Conservation (phyloP, 2,329 filamentous ascomycete genomes). For the Diatrype stigma region DNA sequence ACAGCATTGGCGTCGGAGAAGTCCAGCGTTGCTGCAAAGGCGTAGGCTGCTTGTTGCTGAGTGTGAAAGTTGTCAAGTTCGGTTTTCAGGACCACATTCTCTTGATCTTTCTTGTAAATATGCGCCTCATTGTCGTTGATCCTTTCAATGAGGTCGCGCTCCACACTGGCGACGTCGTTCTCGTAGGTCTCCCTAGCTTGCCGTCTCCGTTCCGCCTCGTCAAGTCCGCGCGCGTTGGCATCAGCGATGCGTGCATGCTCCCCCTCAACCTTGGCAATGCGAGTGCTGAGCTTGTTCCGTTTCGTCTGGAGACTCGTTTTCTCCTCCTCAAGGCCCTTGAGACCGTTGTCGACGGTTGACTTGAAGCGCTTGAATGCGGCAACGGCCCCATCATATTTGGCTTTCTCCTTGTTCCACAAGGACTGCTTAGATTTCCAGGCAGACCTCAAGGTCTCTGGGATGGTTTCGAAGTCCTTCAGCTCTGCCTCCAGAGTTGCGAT, state of each 20-base stretch:
- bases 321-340: constrained; percentile 61
- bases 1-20: constrained; percentile 19
- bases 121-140: constrained; percentile 32
- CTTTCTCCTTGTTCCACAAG: constrained; percentile 51
- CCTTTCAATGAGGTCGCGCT: constrained; percentile 39
- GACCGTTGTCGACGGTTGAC: constrained; percentile 56
- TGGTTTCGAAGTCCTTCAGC: constrained; percentile 59
- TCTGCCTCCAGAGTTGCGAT: constrained; percentile 51
- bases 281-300: constrained; percentile 66
- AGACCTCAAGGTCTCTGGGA: constrained; percentile 58
- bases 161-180: constrained; percentile 41
- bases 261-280: constrained; percentile 68
- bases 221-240: constrained; percentile 61
- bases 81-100: constrained; percentile 34
- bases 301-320: constrained; percentile 61
- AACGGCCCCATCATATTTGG: constrained; percentile 55
- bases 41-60: constrained; percentile 27
- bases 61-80: constrained; percentile 37
- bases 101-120: constrained; percentile 36
- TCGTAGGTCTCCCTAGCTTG: constrained; percentile 47
- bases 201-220: constrained; percentile 57
- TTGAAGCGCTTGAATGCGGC: constrained; percentile 56
- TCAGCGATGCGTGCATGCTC: constrained; percentile 68
- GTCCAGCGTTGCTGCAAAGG: constrained; percentile 28
- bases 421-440: constrained; percentile 53